Conservation (phyloP, 2,329 filamentous ascomycete species). For the Bipolaris victoriae region DNA sequence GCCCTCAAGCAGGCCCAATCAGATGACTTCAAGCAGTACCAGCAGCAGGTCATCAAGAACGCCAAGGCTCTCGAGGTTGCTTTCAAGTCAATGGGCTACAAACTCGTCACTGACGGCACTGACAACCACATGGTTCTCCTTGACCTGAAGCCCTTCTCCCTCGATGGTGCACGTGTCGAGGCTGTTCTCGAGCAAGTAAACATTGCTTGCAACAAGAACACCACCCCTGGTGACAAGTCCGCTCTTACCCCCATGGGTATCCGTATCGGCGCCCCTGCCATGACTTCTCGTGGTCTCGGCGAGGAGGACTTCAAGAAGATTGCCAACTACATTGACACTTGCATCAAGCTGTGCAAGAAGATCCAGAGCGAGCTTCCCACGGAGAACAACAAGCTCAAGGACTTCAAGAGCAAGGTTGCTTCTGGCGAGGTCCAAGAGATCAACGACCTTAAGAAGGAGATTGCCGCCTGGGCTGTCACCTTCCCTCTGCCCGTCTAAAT, state of each 20-base stretch:
- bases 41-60: slow-evolving; percentile 89
- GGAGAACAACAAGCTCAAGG: slow-evolving; percentile 99
- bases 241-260: slow-evolving; percentile 92
- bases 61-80: slow-evolving; percentile 88
- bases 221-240: slow-evolving; percentile 91
- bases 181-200: slow-evolving; percentile 96
- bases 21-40: slow-evolving; percentile 91
- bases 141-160: slow-evolving; percentile 82
- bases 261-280: slow-evolving; percentile 92
- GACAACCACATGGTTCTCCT: slow-evolving; percentile 98
- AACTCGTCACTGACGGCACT: slow-evolving; percentile 91
- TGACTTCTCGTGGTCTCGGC: slow-evolving; percentile 94
- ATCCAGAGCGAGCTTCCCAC: slow-evolving; percentile 86
- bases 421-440: slow-evolving; percentile 80
- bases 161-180: slow-evolving; percentile 96
- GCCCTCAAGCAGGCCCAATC: slow-evolving; percentile 92
- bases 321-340: slow-evolving; percentile 83
- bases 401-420: slow-evolving; percentile 94
- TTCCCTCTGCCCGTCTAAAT: slow-evolving; percentile 89
- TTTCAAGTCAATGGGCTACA: slow-evolving; percentile 72
- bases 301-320: slow-evolving; percentile 84
- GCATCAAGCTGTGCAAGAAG: slow-evolving; percentile 88
- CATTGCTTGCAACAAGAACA: slow-evolving; percentile 99
- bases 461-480: slow-evolving; percentile 80
- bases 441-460: slow-evolving; percentile 84